Evolutionary conservation across 2,329 filamentous ascomycete species (phyloP).

Genomic region (Neonectria neomacrospora): DNA sequence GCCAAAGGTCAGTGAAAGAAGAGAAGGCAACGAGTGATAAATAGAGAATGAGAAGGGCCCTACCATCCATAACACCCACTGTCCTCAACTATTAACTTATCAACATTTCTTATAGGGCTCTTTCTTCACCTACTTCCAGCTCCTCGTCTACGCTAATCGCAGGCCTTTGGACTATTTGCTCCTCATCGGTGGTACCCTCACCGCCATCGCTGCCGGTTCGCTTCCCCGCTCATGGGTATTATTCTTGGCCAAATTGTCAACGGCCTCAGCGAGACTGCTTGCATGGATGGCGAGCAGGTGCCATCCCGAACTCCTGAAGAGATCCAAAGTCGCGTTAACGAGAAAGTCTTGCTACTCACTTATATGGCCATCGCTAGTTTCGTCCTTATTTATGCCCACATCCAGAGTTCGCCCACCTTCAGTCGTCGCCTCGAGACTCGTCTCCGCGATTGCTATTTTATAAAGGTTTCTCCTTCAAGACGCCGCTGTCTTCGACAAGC

Average conservation of each 20-base stretch:
- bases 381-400: slow-evolving; percentile 71
- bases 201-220: slow-evolving; percentile 67
- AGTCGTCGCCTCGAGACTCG: slow-evolving; percentile 72
- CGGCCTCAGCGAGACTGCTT: slow-evolving; percentile 68
- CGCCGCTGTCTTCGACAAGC: slow-evolving; percentile 70
- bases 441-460: slow-evolving; percentile 69
- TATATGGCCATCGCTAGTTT: slow-evolving; percentile 74
- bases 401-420: slow-evolving; percentile 71
- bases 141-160: slow-evolving; percentile 59
- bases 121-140: slow-evolving; percentile 55
- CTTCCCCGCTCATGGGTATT: slow-evolving; percentile 72
- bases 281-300: slow-evolving; percentile 48
- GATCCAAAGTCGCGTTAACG: slow-evolving; percentile 59
- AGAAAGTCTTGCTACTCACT: slow-evolving; percentile 69
- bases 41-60: neutral
- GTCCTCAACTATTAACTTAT: slow-evolving; percentile 17
- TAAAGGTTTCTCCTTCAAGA: slow-evolving; percentile 70
- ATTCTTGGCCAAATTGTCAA: slow-evolving; percentile 73
- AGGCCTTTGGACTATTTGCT: slow-evolving; percentile 56
- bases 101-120: slow-evolving; percentile 25
- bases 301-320: slow-evolving; percentile 39
- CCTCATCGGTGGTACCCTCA: slow-evolving; percentile 54
- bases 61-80: neutral
- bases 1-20: slow-evolving; percentile 13
- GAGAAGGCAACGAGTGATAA: neutral